Base-by-base conservation (phyloP, 1,284 basidiomycete species). In the Rhodotorula sp. region DNA sequence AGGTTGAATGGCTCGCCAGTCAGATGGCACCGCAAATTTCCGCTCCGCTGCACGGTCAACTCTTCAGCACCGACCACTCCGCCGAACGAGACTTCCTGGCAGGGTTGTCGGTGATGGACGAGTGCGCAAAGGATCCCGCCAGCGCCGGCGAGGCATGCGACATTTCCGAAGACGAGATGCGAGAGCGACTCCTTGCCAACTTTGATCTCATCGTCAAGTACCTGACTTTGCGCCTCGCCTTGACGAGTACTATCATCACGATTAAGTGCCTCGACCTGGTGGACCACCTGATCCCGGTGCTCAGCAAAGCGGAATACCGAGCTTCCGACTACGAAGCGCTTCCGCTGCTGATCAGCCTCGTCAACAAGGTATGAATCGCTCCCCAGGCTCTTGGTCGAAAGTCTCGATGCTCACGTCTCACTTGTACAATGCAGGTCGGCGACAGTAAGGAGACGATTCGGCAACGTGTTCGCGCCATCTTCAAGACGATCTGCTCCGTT, bases 41-140 rank as follows among this genome's bases (percentile, higher is more conserved):
- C 18, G 88, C 88, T 68, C 90, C 93, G 10, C 82, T 98, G 6
- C 80, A 90, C n/a, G 82, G 85, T 8, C 86, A 87, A 49, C 84
- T 99, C 57, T 99, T 99, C 83, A 96, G 94, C 79, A 92, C 91
- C 75, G 95, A 97, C 79, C 95, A 99, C 80, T 91, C 91, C 75
- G 92, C 94, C 3, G 90, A 99, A 75, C 95, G 94, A 78, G 96
- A 99, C 79, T 90, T 91, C 77, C 86, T 97, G 69, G 84, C 86
- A 33, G 96, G 90, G 0, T 82, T 99, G 63, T 84, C 85, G 2
- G 84, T 84, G 62, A 84, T 95, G 57, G 84, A 88, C 72, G 89
- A 95, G 44, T 88, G 93, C 79, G 82, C 82, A 85, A 69, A 82
- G 82, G 69, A 77, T 79, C 71, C 84, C 86, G 48, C 81, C 84